These are phyloP conservation scores for Prunus campanulata DNA, from an alignment of 306 rosid genomes.

Conservation along the genomic window DNA sequence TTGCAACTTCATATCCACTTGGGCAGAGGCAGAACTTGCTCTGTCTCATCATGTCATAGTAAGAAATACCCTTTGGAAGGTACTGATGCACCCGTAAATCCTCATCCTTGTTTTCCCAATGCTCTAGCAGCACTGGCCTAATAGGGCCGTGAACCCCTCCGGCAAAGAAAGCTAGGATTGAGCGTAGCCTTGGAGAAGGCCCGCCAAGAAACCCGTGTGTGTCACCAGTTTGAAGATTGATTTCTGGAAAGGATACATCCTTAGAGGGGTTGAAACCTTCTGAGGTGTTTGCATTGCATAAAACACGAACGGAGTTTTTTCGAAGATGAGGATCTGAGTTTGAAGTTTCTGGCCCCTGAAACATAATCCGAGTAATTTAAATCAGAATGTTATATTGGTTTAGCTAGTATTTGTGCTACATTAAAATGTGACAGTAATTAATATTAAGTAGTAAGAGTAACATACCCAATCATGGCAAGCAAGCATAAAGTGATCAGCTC, in stretches of 20 bases:
- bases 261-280: conserved; percentile 73
- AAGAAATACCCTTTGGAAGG: conserved; percentile 70
- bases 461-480: conserved; percentile 93
- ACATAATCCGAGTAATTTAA: neutral
- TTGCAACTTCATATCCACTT: conserved; percentile 90
- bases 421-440: neutral
- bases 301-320: conserved; percentile 63
- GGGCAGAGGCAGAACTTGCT: conserved; percentile 89
- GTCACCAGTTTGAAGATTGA: conserved; percentile 64
- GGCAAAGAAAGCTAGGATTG: conserved; percentile 68
- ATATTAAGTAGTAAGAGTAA: neutral
- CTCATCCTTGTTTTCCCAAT: conserved; percentile 77
- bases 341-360: conserved; percentile 76
- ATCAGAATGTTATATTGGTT: neutral
- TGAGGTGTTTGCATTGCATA: conserved; percentile 87
- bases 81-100: conserved; percentile 60
- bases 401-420: neutral
- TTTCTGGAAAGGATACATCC: conserved; percentile 86
- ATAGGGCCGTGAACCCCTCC: conserved; percentile 86
- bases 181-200: conserved; percentile 61
- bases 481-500: conserved; percentile 85
- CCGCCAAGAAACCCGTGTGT: conserved; percentile 57
- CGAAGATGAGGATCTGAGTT: conserved; percentile 39
- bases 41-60: conserved; percentile 66
- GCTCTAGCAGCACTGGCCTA: conserved; percentile 62